Conservation (phyloP, 257 asterid genomes). For the Verbascum thapsus region DNA sequence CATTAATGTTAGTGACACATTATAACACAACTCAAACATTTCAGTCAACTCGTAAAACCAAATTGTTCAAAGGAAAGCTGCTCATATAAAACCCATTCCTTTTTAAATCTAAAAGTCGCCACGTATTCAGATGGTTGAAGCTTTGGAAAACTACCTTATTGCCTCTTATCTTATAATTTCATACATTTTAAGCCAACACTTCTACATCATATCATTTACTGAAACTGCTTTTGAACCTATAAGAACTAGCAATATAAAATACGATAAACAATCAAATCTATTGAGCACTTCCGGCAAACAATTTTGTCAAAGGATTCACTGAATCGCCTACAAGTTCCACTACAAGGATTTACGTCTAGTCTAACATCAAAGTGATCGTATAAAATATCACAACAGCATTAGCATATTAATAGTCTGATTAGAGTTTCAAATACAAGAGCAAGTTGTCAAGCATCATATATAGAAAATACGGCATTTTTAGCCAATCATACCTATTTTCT, state of each 20-base stretch:
- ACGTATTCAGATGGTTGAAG: not conserved
- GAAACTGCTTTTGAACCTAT: not conserved
- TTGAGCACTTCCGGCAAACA: not conserved
- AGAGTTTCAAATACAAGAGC: slow-evolving; percentile 18
- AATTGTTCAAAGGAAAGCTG: slow-evolving; percentile 5
- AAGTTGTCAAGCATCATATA: slow-evolving; percentile 8
- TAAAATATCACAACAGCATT: slow-evolving; percentile 23
- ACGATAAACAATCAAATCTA: not conserved
- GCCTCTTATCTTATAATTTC: slow-evolving; percentile 3
- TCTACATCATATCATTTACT: not conserved
- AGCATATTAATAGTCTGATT: slow-evolving; percentile 17
- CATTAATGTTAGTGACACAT: slow-evolving; percentile 29
- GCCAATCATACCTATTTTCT: slow-evolving; percentile 80
- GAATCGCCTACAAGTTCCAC: slow-evolving; percentile 14
- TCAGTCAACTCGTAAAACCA: not conserved
- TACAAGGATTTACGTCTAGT: slow-evolving; percentile 10
- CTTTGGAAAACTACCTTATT: slow-evolving; percentile 10
- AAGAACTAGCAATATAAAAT: slow-evolving; percentile 3
- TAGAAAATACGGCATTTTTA: slow-evolving; percentile 22
- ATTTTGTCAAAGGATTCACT: not conserved
- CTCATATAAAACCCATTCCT: not conserved
- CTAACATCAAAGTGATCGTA: slow-evolving; percentile 5
- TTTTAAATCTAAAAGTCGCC: slow-evolving; percentile 8
- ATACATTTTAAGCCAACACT: slow-evolving; percentile 3
- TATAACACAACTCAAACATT: slow-evolving; percentile 6